phyloP scores from a whole-genome alignment of 2,329 filamentous ascomycete genomes.

The Pyricularia pennisetigena region DNA sequence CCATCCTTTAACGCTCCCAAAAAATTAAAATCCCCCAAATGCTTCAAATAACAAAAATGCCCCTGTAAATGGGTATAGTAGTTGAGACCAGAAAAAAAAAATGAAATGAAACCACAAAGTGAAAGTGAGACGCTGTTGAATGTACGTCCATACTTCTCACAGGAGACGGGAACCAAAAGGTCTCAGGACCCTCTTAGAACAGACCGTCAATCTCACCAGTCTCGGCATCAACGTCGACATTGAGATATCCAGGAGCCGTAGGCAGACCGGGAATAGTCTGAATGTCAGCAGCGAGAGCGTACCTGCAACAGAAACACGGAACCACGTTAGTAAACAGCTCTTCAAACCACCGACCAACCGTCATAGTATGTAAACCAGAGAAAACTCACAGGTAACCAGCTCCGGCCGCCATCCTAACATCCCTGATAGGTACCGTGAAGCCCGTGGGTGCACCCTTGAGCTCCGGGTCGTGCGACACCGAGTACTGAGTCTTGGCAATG shows the following conservation, averaged over 20 bases:
- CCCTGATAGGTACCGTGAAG: conserved; percentile 88
- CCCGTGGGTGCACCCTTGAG: conserved; percentile 92
- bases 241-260: conserved; percentile 89
- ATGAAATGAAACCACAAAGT: not conserved
- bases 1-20: not conserved
- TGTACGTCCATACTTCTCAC: not conserved
- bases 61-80: not conserved
- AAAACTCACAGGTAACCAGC: conserved; percentile 74
- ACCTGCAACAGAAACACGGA: conserved; percentile 34
- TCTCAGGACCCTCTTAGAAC: conserved; percentile 49
- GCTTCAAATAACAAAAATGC: not conserved
- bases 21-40: not conserved
- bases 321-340: not conserved
- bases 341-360: not conserved
- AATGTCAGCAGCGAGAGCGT: conserved; percentile 91
- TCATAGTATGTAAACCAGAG: not conserved
- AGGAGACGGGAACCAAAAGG: not conserved
- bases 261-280: conserved; percentile 96
- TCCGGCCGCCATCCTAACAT: conserved; percentile 88
- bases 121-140: not conserved
- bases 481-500: conserved; percentile 97
- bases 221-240: conserved; percentile 76
- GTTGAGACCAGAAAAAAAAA: not conserved
- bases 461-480: conserved; percentile 81
- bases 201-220: conserved; percentile 83